Evolutionary conservation across 192 early-diverging fungal species (phyloP).

Genomic region (Rhizoclosmatium globosum): DNA sequence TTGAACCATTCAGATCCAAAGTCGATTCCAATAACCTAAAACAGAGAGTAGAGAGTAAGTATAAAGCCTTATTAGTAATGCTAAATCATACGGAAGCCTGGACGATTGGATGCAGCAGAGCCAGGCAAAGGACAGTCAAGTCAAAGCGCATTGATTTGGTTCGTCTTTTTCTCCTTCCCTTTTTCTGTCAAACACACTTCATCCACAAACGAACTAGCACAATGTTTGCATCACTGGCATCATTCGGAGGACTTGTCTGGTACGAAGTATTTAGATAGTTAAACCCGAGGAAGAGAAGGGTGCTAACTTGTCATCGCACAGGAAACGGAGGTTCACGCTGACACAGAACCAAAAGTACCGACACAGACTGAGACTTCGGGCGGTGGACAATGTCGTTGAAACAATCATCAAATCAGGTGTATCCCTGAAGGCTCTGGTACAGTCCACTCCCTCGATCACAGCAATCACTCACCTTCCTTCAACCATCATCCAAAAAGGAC

Average conservation of each 20-base stretch:
- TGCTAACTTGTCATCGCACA: slow-evolving; percentile 8
- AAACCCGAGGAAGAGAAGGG: background rate
- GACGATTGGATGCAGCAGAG: background rate
- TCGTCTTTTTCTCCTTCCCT: background rate
- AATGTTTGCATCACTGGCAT: slow-evolving; percentile 38
- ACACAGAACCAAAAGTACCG: slow-evolving; percentile 60
- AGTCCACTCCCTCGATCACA: slow-evolving; percentile 6
- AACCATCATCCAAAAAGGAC: slow-evolving; percentile 47
- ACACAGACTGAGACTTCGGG: slow-evolving; percentile 53
- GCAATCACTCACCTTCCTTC: background rate
- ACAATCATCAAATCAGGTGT: slow-evolving; percentile 55
- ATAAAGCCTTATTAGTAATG: too few relatives aligned
- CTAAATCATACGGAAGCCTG: background rate
- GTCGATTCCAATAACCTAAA: slow-evolving; percentile 89
- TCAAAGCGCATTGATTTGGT: background rate
- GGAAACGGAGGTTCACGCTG: slow-evolving; percentile 58
- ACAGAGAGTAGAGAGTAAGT: background rate
- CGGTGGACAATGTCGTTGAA: slow-evolving; percentile 58
- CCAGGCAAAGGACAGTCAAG: background rate
- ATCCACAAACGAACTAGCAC: background rate
- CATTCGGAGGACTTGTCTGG: slow-evolving; percentile 28
- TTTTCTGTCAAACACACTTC: background rate
- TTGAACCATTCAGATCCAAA: slow-evolving; percentile 99
- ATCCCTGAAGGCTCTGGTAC: slow-evolving; percentile 52
- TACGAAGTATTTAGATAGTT: background rate